A percentile compares a stretch with the other conserved stretches of the same genome.
These are phyloP conservation scores for Scheffersomyces insectosa DNA, from an alignment of 1,139 yeast species.

Conservation along the genomic window DNA sequence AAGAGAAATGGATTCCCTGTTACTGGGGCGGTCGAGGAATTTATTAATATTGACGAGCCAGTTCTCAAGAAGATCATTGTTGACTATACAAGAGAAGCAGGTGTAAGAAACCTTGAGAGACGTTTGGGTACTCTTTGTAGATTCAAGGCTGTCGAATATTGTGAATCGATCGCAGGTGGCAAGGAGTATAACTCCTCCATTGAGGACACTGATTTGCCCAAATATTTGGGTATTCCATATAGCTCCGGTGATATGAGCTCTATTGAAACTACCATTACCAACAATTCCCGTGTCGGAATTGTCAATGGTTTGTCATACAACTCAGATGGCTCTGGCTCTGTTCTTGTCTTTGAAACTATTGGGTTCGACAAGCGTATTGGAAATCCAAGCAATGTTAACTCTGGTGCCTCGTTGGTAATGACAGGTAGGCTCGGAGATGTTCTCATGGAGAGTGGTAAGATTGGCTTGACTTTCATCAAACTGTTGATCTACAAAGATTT, in stretches of 20 bases:
- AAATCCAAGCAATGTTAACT: slow-evolving; percentile 29
- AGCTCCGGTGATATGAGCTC: slow-evolving; percentile 15
- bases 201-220: slow-evolving; percentile 44
- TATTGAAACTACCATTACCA: slow-evolving; percentile 14
- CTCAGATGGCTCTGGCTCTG: slow-evolving; percentile 86
- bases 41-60: slow-evolving; percentile 40
- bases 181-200: slow-evolving; percentile 38
- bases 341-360: slow-evolving; percentile 77
- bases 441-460: slow-evolving; percentile 77
- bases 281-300: slow-evolving; percentile 48
- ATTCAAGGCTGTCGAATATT: slow-evolving; percentile 77
- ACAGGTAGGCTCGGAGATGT: slow-evolving; percentile 88
- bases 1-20: slow-evolving; percentile 66
- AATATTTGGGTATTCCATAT: slow-evolving; percentile 55
- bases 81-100: slow-evolving; percentile 83
- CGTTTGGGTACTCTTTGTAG: slow-evolving; percentile 73
- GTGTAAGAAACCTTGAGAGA: slow-evolving; percentile 80
- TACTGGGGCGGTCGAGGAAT: slow-evolving; percentile 22
- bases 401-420: slow-evolving; percentile 51
- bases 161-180: slow-evolving; percentile 36
- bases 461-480: slow-evolving; percentile 74
- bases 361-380: slow-evolving; percentile 40
- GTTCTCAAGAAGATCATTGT: slow-evolving; percentile 63
- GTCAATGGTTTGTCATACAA: slow-evolving; percentile 92
- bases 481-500: slow-evolving; percentile 48